Conservation (phyloP, 441 rosid genomes). For the Rhodomyrtus psidioides region DNA sequence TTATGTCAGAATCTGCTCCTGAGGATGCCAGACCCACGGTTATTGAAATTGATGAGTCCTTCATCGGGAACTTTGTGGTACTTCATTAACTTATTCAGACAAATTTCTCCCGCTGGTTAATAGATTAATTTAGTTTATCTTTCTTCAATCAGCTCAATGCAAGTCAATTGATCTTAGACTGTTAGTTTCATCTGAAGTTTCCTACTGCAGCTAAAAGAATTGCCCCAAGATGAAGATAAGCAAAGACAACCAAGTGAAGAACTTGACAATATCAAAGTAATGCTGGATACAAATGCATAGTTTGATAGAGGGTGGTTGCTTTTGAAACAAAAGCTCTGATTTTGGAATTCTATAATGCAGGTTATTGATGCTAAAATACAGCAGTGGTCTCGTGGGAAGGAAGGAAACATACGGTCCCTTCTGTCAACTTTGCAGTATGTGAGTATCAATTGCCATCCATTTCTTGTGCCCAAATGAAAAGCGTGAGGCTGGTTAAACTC, state of each 20-base stretch:
- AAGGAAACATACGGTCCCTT: constrained; percentile 83
- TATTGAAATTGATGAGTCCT: constrained; percentile 48
- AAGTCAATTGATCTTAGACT: not conserved
- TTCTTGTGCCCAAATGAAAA: not conserved
- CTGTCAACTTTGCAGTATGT: constrained; percentile 89
- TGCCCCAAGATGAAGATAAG: constrained; percentile 33
- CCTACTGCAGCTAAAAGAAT: constrained; percentile 47
- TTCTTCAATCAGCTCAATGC: not conserved
- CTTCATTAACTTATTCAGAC: not conserved
- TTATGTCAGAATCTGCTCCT: constrained; percentile 24
- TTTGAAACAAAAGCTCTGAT: not conserved
- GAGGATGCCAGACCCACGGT: constrained; percentile 16
- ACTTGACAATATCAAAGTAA: constrained; percentile 49
- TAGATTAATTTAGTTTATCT: not conserved
- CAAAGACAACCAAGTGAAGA: constrained; percentile 16
- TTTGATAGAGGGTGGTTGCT: not conserved
- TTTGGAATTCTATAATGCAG: constrained; percentile 23
- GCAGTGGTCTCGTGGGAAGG: constrained; percentile 82
- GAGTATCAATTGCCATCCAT: constrained; percentile 21
- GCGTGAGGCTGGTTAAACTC: not conserved
- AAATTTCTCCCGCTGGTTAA: not conserved
- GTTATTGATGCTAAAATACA: constrained; percentile 53
- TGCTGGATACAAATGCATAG: not conserved
- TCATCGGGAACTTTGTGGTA: constrained; percentile 43
- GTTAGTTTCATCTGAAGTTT: not conserved